Evolutionary conservation across 345 rosid species (phyloP), one percentile per base, ranked within the genome.

Genomic region (Eucalyptus albens): DNA sequence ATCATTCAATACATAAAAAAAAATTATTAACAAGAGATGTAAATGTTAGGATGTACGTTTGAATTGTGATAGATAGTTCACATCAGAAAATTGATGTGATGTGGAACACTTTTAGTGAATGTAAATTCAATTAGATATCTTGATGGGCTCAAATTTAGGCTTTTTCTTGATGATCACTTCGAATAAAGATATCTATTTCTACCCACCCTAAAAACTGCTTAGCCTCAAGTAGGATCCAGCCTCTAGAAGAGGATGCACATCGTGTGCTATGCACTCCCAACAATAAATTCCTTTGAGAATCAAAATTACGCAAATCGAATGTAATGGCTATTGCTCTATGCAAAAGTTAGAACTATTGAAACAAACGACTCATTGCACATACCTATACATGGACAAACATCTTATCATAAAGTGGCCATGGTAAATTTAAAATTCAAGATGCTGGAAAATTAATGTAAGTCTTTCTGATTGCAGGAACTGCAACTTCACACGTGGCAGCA

Each of bases 81-180:
- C 10, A 53, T 53, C 10, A 53, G 1, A 53, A 1, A 19, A 53
- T 53, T 19, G 5, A 19, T 8, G 24, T 53, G 5, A 53, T 8
- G 24, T 3, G 0, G 10, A 53, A 53, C 10, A 19, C 4, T 17
- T 53, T 19, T 8, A 53, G 10, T 53, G 0, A 53, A 53, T 19
- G 5, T 53, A 53, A 2, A 53, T 53, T 53, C 1, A 53, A 53
- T 19, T 19, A 0, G 24, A 53, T 53, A 53, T 53, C 1, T 53
- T 53, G 24, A 53, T 0, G 4, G 10, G 2, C 5, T 17, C 5
- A 8, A 53, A 53, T 0, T 53, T 53, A 53, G 0, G 1, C 5
- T 53, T 19, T 1, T 8, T 53, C 1, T 53, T 53, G 0, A 53
- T 24, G 1, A 53, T 53, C 8, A n/a, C n/a, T n/a, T n/a, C n/a